Base-by-base conservation (phyloP, 768 basidiomycete genomes). In the Termitomyces titanicus region DNA sequence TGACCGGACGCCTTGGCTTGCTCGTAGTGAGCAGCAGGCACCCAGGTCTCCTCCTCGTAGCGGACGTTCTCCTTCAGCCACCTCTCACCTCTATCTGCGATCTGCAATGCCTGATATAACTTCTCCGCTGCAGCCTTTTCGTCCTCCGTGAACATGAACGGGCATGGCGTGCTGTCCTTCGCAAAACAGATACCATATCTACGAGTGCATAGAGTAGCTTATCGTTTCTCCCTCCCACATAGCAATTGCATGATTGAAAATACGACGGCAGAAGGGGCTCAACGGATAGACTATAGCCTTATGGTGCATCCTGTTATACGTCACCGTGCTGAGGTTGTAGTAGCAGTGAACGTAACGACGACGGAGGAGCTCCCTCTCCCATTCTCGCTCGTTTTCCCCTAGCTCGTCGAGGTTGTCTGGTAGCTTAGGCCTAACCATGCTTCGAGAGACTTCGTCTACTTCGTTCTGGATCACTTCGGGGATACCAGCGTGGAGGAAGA, bases 221-320 rank as follows among this genome's bases (percentile, higher is more conserved):
- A n/a, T n/a, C n/a, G n/a, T n/a, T n/a, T n/a, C n/a, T n/a, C 68
- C 72, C 58, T 71, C 66, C 72, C 72, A 73, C 31, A 51, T n/a
- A 47, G 50, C 56, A 61, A 49, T 55, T 38, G 71, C 66, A 54
- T 68, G 58, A 39, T 22, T 43, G 63, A 66, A 72, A 55, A 73
- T 59, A 58, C 68, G 67, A 51, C 61, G 52, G 40, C 62, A 57
- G 62, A 70, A 57, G 22, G 53, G 5, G 31, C 54, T 55, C 42
- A 66, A 39, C 29, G 58, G 60, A 50, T 68, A 58, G 49, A 49
- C 53, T 35, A 69, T 52, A 29, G 54, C 68, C 20, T 51, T 55
- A 61, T 61, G 54, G 54, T 70, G 66, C 53, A 64, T 56, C 58
- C 45, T 56, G 68, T 73, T 72, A 63, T 62, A 63, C 60, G 51